Evolutionary conservation across 2,329 filamentous ascomycete species (phyloP).

Genomic region (Ascochyta fabae): DNA sequence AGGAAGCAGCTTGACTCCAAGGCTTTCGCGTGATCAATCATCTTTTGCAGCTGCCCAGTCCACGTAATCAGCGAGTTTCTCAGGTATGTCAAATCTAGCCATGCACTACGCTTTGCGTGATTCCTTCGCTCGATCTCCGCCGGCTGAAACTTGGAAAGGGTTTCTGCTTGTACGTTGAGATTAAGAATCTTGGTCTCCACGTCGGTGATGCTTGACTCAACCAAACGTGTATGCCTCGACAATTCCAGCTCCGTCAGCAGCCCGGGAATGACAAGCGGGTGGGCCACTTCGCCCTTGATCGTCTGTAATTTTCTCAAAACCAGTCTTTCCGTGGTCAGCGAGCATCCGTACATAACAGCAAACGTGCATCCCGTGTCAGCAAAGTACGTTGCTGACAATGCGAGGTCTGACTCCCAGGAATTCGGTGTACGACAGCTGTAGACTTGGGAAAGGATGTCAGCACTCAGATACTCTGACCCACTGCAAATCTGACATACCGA

Average conservation of each 20-base stretch:
- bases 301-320: constrained; percentile 16
- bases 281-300: constrained; percentile 13
- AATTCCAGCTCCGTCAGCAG: constrained; percentile 26
- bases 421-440: constrained; percentile 28
- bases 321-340: constrained; percentile 6
- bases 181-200: constrained; percentile 24
- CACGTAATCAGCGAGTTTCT: constrained; percentile 23
- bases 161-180: constrained; percentile 9
- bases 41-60: constrained; percentile 24
- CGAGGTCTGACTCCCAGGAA: constrained; percentile 25
- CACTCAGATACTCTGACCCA: neutral
- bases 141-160: neutral
- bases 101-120: constrained; percentile 20
- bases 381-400: constrained; percentile 24
- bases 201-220: constrained; percentile 20
- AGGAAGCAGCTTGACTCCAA: too few relatives aligned
- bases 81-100: constrained; percentile 27
- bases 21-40: constrained; percentile 10
- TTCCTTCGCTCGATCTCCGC: constrained; percentile 13
- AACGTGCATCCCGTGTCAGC: constrained; percentile 14
- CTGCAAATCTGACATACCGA: constrained; percentile 6
- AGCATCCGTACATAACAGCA: constrained; percentile 24
- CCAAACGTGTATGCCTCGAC: constrained; percentile 14
- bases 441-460: constrained; percentile 7
- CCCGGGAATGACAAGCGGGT: constrained; percentile 24